Conservation (phyloP, 2,329 filamentous ascomycete genomes). For the Dactylellina haptotyla region DNA sequence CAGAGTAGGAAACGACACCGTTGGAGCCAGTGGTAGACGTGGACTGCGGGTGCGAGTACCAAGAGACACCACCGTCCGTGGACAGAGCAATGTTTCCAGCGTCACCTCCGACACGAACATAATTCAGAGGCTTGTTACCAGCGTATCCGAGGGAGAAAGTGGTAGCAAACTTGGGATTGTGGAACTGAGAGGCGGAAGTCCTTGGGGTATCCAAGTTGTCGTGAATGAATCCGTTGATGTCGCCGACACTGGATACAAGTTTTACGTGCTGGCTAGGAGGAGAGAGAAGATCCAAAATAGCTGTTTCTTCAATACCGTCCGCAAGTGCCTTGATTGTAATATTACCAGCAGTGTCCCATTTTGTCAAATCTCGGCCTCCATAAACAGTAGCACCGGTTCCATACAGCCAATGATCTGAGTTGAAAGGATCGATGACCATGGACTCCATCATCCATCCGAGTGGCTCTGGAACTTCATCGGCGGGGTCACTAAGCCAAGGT, state of each 20-base stretch:
- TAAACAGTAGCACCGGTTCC: slow-evolving; percentile 69
- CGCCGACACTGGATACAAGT: slow-evolving; percentile 66
- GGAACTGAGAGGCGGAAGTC: slow-evolving; percentile 62
- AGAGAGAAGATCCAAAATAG: slow-evolving; percentile 66
- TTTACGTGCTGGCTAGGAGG: slow-evolving; percentile 63
- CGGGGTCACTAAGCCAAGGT: slow-evolving; percentile 67
- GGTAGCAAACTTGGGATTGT: slow-evolving; percentile 65
- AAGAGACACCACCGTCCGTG: slow-evolving; percentile 66
- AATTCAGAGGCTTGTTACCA: slow-evolving; percentile 60
- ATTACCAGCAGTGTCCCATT: slow-evolving; percentile 66
- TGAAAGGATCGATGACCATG: slow-evolving; percentile 69
- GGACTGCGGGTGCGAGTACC: slow-evolving; percentile 64
- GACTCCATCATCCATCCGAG: slow-evolving; percentile 72
- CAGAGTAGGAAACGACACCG: slow-evolving; percentile 66
- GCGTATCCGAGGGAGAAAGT: slow-evolving; percentile 63
- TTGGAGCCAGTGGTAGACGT: slow-evolving; percentile 63
- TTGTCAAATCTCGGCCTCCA: slow-evolving; percentile 67
- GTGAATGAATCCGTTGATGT: slow-evolving; percentile 67
- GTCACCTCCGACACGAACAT: slow-evolving; percentile 65
- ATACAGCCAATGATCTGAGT: slow-evolving; percentile 71
- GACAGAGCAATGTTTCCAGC: slow-evolving; percentile 65
- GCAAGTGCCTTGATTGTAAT: slow-evolving; percentile 67
- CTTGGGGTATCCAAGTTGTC: slow-evolving; percentile 63
- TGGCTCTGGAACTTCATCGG: slow-evolving; percentile 61
- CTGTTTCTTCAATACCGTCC: slow-evolving; percentile 68